A percentile compares a stretch with the other conserved stretches of the same genome.
These are phyloP conservation scores for Cardiospermum halicacabum DNA, from an alignment of 345 rosid genomes.

Conservation along the genomic window DNA sequence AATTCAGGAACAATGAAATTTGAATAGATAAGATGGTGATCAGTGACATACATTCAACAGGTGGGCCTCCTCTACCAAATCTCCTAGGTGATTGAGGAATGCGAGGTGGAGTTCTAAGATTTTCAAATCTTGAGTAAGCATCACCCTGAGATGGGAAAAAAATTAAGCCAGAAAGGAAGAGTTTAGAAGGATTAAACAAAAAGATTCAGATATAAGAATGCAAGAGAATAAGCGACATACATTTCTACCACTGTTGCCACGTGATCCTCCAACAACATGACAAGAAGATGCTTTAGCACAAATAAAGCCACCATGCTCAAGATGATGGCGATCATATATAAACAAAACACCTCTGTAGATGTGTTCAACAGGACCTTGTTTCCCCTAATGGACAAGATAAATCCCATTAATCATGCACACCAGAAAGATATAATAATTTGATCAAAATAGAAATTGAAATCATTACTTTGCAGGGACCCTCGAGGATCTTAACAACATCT, in stretches of 20 bases:
- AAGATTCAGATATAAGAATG: not conserved
- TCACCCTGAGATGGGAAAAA: slow-evolving; percentile 41
- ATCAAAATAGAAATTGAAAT: slow-evolving; percentile 14
- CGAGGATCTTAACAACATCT: slow-evolving; percentile 75
- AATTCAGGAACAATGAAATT: not conserved
- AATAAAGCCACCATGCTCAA: slow-evolving; percentile 96
- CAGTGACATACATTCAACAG: slow-evolving; percentile 51
- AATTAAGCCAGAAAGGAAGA: not conserved
- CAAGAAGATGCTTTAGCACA: slow-evolving; percentile 79
- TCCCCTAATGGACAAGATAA: slow-evolving; percentile 50
- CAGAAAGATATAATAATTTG: slow-evolving; percentile 11
- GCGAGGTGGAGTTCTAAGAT: slow-evolving; percentile 55
- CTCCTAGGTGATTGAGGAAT: slow-evolving; percentile 77
- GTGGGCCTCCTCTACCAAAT: slow-evolving; percentile 71
- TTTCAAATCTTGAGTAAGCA: slow-evolving; percentile 55
- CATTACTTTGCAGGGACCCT: slow-evolving; percentile 92
- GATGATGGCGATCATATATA: slow-evolving; percentile 82
- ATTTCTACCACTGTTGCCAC: slow-evolving; percentile 58
- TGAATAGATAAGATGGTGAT: not conserved
- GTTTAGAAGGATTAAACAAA: slow-evolving; percentile 4
- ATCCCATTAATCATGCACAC: slow-evolving; percentile 3
- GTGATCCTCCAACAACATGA: slow-evolving; percentile 79
- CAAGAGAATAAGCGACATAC: slow-evolving; percentile 31
- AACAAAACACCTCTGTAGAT: slow-evolving; percentile 71
- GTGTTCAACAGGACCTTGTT: slow-evolving; percentile 95